These are phyloP conservation scores for Mallotus japonicus DNA, from an alignment of 441 rosid species.

Conservation along the genomic window DNA sequence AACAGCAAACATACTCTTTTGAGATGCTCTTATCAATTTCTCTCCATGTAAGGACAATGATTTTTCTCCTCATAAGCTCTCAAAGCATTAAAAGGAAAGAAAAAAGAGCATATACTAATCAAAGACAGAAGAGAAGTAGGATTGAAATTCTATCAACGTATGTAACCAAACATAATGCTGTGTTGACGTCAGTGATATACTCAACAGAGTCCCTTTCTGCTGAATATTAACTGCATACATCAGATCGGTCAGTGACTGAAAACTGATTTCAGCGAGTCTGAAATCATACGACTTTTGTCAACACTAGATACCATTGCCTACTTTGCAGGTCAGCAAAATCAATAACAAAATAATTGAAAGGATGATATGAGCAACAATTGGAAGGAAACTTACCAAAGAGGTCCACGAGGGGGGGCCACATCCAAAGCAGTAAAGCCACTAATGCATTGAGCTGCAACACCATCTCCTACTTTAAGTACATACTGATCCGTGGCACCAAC, in stretches of 20 bases:
- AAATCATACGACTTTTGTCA: background rate
- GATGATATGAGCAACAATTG: background rate
- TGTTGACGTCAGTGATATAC: background rate
- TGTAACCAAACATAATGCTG: background rate
- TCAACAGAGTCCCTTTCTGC: background rate
- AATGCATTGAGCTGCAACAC: conserved; percentile 66
- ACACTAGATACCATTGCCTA: background rate
- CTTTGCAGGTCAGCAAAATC: background rate
- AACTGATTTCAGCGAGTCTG: background rate
- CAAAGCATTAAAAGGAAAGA: too few relatives aligned
- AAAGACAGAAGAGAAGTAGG: background rate
- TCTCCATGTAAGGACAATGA: too few relatives aligned
- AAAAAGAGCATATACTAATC: too few relatives aligned
- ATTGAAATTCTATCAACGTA: background rate
- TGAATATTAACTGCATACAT: background rate
- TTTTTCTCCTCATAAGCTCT: too few relatives aligned
- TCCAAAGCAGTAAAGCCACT: conserved; percentile 79
- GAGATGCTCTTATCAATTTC: too few relatives aligned
- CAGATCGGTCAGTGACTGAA: background rate
- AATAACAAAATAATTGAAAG: background rate
- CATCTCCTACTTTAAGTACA: conserved; percentile 67
- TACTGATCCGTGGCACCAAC: conserved; percentile 45
- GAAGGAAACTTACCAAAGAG: conserved; percentile 57
- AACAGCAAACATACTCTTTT: too few relatives aligned
- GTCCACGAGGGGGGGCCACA: conserved; percentile 77